Percentiles rank a stretch among this genome's conserved stretches.
These are phyloP conservation scores for Rhodomyrtus psidioides DNA, from an alignment of 441 rosid genomes.

Conservation along the genomic window DNA sequence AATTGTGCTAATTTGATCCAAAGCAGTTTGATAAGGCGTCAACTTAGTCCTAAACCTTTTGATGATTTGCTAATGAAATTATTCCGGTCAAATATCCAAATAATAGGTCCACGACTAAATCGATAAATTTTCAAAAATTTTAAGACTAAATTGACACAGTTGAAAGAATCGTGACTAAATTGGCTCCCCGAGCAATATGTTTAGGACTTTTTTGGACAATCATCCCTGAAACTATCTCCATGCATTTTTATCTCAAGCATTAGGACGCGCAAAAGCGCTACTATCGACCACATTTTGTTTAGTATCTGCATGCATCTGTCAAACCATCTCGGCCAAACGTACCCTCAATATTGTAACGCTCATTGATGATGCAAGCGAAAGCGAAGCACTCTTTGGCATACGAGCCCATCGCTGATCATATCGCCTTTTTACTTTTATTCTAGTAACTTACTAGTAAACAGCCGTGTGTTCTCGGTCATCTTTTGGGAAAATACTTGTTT, in stretches of 20 bases:
- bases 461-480: not conserved
- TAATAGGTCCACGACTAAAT: too few relatives aligned
- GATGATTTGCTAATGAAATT: too few relatives aligned
- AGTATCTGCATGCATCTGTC: not conserved
- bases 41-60: too few relatives aligned
- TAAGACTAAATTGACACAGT: too few relatives aligned
- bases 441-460: not conserved
- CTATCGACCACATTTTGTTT: not conserved
- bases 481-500: not conserved
- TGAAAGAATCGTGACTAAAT: too few relatives aligned
- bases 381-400: not conserved
- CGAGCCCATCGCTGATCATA: not conserved
- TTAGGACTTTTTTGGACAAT: too few relatives aligned
- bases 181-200: too few relatives aligned
- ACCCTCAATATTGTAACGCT: not conserved
- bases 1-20: too few relatives aligned
- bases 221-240: not conserved
- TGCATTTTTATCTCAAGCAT: not conserved
- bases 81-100: too few relatives aligned
- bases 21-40: too few relatives aligned
- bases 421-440: not conserved
- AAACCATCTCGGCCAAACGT: not conserved
- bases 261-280: not conserved
- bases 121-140: too few relatives aligned
- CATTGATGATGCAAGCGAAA: not conserved